These are phyloP conservation scores for Pisolithus microcarpus DNA, from an alignment of 768 basidiomycete species.

Conservation along the genomic window DNA sequence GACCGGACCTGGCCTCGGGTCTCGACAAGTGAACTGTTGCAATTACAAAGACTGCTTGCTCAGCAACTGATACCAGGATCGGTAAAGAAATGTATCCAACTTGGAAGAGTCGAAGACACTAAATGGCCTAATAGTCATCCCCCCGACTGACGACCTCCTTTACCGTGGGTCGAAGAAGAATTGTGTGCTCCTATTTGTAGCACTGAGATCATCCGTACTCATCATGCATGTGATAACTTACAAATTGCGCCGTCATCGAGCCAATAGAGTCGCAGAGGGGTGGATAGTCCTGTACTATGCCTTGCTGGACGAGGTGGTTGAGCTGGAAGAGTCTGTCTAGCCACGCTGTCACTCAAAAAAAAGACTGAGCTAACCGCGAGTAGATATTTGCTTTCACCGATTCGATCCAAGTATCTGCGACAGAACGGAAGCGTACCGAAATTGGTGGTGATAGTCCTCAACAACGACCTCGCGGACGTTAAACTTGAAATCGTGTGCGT, in stretches of 20 bases:
- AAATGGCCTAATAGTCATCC: slow-evolving; percentile 55
- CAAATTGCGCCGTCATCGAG: slow-evolving; percentile 93
- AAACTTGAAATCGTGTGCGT: slow-evolving; percentile 40
- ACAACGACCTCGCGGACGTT: slow-evolving; percentile 75
- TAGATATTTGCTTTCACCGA: slow-evolving; percentile 89
- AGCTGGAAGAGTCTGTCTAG: slow-evolving; percentile 40
- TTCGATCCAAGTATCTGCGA: slow-evolving; percentile 87
- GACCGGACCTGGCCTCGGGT: too few species aligned
- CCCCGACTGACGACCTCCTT: slow-evolving; percentile 84
- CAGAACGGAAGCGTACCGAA: slow-evolving; percentile 97
- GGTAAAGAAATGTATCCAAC: not conserved
- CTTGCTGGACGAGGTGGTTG: slow-evolving; percentile 82
- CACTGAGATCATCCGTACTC: not conserved
- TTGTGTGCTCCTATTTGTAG: slow-evolving; percentile 67
- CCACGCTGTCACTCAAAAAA: not conserved
- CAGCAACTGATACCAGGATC: not conserved
- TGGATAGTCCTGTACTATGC: slow-evolving; percentile 87
- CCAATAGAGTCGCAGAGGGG: slow-evolving; percentile 81
- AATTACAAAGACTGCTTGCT: not conserved
- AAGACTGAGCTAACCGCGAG: slow-evolving; percentile 55
- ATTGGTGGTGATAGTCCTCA: slow-evolving; percentile 83
- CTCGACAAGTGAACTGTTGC: too few species aligned
- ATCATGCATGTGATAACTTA: slow-evolving; percentile 27
- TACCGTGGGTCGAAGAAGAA: slow-evolving; percentile 73
- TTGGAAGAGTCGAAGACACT: not conserved